Base-by-base conservation (phyloP, 148 eudicot genomes). In the Rheum nobile region DNA sequence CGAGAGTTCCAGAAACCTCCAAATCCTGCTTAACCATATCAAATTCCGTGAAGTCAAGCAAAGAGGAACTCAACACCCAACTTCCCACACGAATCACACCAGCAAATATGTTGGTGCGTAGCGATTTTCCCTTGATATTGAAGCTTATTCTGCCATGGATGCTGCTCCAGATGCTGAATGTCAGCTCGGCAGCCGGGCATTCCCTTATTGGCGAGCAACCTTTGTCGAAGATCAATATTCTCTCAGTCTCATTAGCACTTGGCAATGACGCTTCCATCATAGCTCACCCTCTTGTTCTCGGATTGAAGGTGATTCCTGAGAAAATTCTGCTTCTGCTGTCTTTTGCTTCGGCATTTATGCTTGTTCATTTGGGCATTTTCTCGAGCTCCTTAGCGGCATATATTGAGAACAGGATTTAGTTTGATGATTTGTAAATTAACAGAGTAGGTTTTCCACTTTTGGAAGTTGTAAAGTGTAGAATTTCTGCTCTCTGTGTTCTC, bases 231-330 rank as follows among this genome's bases (percentile, higher is more conserved):
- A 80, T 83, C 14, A 48, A 80, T 75, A 81, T 83, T 72, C 73
- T 80, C 35, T 65, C 71, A 43, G 54, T 80, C 16, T 77, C 57
- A 29, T 39, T 80, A 67, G 81, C 71, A 13, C 67, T 83, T 34
- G 73, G 50, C 31, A 52, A 55, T 13, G 65, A 75, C 57, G 81
- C 83, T 6, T 75, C 77, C 65, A 75, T 83, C 57, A 39, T 43
- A 35, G 86, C 86, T 48, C 74, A 80, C 10, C 83, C 86, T 12
- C 6, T 61, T 59, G 12, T 80, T 61, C 77, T 83, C 26, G 86
- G 86, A 11, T 59, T 70, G 16, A 80, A 77, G 79, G 86, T 80
- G 35, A 39, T 71, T 41, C 22, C 68, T 16, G 6, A 31, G 13
- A 31, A 72, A 71, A 42, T 6, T 8, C 31, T 17, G 21, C 7